A percentile compares a stretch with the other conserved stretches of the same genome.
These are phyloP conservation scores for Podospora australis DNA, from an alignment of 495 filamentous ascomycete genomes.

Conservation along the genomic window DNA sequence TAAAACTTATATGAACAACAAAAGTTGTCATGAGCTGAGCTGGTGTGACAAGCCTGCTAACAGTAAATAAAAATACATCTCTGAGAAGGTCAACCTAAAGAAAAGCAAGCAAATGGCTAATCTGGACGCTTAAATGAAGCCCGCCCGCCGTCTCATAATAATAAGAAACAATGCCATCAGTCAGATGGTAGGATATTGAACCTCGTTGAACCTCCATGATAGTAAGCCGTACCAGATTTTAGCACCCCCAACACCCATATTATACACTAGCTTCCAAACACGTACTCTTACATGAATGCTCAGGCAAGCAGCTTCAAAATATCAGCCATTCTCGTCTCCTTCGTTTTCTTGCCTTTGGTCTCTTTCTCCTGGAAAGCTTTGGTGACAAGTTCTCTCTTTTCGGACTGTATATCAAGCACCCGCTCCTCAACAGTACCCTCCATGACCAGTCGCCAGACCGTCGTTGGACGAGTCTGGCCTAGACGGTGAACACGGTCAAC, in stretches of 20 bases:
- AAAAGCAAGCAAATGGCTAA: no score
- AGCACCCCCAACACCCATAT: neutral
- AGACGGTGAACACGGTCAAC: slow-evolving; percentile 85
- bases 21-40: no score
- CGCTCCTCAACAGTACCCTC: slow-evolving; percentile 80
- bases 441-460: slow-evolving; percentile 77
- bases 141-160: no score
- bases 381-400: slow-evolving; percentile 73
- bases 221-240: neutral
- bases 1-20: no score
- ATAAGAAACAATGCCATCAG: no score
- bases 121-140: no score
- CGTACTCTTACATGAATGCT: neutral
- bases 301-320: slow-evolving; percentile 34
- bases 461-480: slow-evolving; percentile 72
- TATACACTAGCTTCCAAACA: no score
- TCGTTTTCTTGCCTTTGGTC: slow-evolving; percentile 37
- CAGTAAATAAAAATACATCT: no score
- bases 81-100: no score
- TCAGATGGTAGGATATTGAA: no score
- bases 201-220: no score
- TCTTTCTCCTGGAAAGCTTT: slow-evolving; percentile 65
- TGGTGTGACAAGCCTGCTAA: no score
- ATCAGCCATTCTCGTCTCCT: slow-evolving; percentile 36
- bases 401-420: slow-evolving; percentile 71